phyloP scores from a whole-genome alignment of 148 eudicot genomes.

The Drosera capensis region DNA sequence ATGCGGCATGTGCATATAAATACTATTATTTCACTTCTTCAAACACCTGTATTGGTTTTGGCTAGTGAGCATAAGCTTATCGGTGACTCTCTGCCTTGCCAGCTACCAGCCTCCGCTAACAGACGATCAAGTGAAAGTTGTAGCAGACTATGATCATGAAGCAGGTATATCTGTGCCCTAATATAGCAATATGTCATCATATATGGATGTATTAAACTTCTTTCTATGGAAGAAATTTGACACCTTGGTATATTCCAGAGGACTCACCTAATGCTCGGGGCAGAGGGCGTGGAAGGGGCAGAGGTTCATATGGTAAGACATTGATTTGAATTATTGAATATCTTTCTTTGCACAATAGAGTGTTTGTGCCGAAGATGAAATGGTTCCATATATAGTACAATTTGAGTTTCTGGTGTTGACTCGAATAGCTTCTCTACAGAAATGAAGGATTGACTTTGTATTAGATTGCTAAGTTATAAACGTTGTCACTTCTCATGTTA shows the following conservation, averaged over 20 bases:
- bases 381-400: not conserved
- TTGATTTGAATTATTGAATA: not conserved
- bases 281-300: constrained; percentile 78
- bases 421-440: too few species aligned
- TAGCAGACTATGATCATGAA: constrained; percentile 49
- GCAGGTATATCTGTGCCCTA: constrained; percentile 43
- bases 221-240: constrained; percentile 4
- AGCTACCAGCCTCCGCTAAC: constrained; percentile 95
- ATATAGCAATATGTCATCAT: too few species aligned
- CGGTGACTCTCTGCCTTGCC: constrained; percentile 8
- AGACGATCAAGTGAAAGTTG: constrained; percentile 73
- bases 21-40: not conserved
- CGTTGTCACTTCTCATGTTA: not conserved
- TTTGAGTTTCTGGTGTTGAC: too few species aligned
- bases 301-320: constrained; percentile 24
- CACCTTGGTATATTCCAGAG: constrained; percentile 30
- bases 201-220: not conserved
- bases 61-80: not conserved
- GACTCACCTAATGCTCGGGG: constrained; percentile 72
- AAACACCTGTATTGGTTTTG: not conserved
- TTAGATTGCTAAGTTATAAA: not conserved
- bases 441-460: too few species aligned
- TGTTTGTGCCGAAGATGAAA: too few species aligned
- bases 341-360: too few species aligned
- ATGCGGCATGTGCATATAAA: too few species aligned